Evolutionary conservation across 1,284 basidiomycete genomes (phyloP), one percentile per base, ranked within the genome.

Genomic region (Phaffia rhodozyma): DNA sequence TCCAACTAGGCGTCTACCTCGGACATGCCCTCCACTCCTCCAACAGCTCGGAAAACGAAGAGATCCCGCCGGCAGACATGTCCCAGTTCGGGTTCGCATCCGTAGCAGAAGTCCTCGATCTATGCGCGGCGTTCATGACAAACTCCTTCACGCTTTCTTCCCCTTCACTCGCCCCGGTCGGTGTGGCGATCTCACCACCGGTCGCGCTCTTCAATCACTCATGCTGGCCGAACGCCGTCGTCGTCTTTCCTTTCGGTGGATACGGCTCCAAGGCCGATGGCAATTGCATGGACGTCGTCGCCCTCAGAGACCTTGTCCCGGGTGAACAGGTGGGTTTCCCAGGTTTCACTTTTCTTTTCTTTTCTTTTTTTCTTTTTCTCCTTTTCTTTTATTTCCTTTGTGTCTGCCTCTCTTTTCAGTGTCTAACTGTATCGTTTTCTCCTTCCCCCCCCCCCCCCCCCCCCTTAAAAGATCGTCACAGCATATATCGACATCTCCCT

Each of bases 161-260:
- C 0, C 83, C 87, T 0, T 79, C 85, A 3, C 77, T 94, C 11
- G 80, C 82, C 1, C 86, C 89, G 0, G 79, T 97, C 53, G 93
- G 93, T 20, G 83, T 86, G 1, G 83, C 85, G 34, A 80, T 93
- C 30, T 87, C 88, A 0, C 90, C 91, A 0, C 69, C 83, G 0
- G 78, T 86, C 13, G 91, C 92, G 0, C 79, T 97, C 38, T 81
- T 88, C 68, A 97, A 97, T 70, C 93, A 97, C 72, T 89, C 90
- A 0, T 97, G 93, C 71, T 80, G 83, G 27, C 92, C 93, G 0
- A 94, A 96, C 69, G 89, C 87, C 0, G 89, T 86, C 30, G 82
- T 93, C 32, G 89, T 97, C 1, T 97, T 93, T 72, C 91, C 93
- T 49, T 69, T 69, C 4, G 76, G 75, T 0, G 69, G 68, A 16